Conservation (phyloP, 345 rosid species). For the Gynandropsis gynandra region DNA sequence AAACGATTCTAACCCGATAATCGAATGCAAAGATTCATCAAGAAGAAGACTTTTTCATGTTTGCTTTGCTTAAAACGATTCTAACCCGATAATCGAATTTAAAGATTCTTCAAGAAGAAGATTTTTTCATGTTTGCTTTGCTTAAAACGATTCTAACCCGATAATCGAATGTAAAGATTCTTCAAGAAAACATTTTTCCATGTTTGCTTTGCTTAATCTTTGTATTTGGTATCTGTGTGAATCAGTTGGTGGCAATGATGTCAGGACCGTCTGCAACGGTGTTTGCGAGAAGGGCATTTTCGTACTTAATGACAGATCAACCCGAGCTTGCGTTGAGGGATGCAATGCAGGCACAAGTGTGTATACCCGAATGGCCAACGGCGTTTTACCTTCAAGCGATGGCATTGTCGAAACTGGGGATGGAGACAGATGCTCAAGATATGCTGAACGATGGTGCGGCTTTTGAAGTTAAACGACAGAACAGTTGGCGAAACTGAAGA, state of each 20-base stretch:
- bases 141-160: background rate
- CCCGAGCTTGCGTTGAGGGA: slow-evolving; percentile 90
- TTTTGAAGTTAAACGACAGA: slow-evolving; percentile 78
- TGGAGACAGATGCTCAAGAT: slow-evolving; percentile 96
- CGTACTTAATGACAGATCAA: slow-evolving; percentile 75
- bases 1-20: background rate
- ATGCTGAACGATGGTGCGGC: slow-evolving; percentile 97
- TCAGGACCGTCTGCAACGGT: slow-evolving; percentile 84
- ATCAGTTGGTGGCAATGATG: slow-evolving; percentile 77
- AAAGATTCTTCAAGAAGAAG: background rate
- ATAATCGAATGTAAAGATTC: background rate
- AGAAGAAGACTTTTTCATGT: background rate
- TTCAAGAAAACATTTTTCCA: background rate
- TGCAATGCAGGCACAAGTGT: slow-evolving; percentile 98
- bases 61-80: background rate
- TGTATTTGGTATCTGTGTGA: background rate
- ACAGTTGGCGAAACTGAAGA: slow-evolving; percentile 56
- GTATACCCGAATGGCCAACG: slow-evolving; percentile 93
- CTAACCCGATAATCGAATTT: background rate
- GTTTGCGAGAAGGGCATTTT: slow-evolving; percentile 36
- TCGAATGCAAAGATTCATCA: background rate
- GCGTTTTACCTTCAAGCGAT: slow-evolving; percentile 96
- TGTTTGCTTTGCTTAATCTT: background rate
- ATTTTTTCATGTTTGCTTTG: background rate
- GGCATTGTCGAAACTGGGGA: slow-evolving; percentile 91